Evolutionary conservation across 345 rosid genomes (phyloP).

Genomic region (Arabis hirsuta): DNA sequence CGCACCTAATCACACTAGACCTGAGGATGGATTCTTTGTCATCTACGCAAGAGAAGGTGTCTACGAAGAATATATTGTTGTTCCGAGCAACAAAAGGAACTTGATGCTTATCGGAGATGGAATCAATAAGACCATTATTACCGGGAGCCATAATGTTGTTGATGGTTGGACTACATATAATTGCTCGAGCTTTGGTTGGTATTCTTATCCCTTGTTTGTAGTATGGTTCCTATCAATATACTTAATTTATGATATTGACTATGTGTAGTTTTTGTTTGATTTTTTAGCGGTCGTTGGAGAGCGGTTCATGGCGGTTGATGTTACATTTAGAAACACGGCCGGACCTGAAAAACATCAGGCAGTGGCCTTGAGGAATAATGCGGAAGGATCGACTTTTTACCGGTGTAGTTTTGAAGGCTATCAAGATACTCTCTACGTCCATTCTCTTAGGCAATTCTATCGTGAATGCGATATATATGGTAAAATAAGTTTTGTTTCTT

Average conservation of each 20-base stretch:
- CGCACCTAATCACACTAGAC: slow-evolving; percentile 58
- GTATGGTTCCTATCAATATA: not conserved
- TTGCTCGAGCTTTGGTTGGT: slow-evolving; percentile 56
- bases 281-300: slow-evolving; percentile 66
- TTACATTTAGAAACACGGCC: slow-evolving; percentile 66
- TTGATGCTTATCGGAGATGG: slow-evolving; percentile 71
- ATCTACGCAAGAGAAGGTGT: slow-evolving; percentile 58
- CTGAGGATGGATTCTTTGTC: slow-evolving; percentile 64
- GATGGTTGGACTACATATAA: slow-evolving; percentile 74
- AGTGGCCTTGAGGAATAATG: slow-evolving; percentile 65
- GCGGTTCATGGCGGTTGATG: slow-evolving; percentile 59
- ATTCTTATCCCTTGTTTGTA: not conserved
- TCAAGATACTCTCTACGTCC: slow-evolving; percentile 61
- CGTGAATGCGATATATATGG: slow-evolving; percentile 62
- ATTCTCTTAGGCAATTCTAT: slow-evolving; percentile 56
- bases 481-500: slow-evolving; percentile 5
- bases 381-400: slow-evolving; percentile 58
- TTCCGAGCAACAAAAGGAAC: slow-evolving; percentile 55
- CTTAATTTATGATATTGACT: slow-evolving; percentile 1
- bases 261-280: not conserved
- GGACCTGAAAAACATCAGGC: slow-evolving; percentile 73
- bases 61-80: slow-evolving; percentile 55
- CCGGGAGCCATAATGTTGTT: slow-evolving; percentile 59
- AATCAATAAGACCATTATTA: slow-evolving; percentile 57
- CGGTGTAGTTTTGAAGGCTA: slow-evolving; percentile 72